Conservation (phyloP, 2,329 filamentous ascomycete genomes). For the Macrophomina pseudophaseolina region DNA sequence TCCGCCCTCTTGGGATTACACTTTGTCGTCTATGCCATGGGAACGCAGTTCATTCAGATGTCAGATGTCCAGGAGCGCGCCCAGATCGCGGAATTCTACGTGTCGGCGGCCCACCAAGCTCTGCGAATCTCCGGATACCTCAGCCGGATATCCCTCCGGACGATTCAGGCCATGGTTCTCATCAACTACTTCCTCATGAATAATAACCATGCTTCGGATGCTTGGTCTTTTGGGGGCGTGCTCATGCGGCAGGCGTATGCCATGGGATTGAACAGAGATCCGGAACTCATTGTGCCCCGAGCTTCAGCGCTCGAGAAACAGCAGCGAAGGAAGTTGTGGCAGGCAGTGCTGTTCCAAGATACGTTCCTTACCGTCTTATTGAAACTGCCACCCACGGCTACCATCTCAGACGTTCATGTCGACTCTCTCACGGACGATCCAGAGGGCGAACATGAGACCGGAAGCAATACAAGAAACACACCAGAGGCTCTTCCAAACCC, state of each 20-base stretch:
- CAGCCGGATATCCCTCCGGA: constrained; percentile 73
- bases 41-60: constrained; percentile 74
- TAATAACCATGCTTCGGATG: constrained; percentile 82
- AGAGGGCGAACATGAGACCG: constrained; percentile 66
- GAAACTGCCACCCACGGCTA: constrained; percentile 76
- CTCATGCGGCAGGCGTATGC: constrained; percentile 79
- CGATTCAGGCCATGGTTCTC: constrained; percentile 81
- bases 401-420: constrained; percentile 78
- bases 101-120: constrained; percentile 78
- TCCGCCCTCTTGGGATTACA: constrained; percentile 73
- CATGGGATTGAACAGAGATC: constrained; percentile 80
- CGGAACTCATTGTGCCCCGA: constrained; percentile 71
- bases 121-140: constrained; percentile 77
- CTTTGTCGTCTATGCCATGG: constrained; percentile 78
- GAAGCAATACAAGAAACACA: constrained; percentile 48
- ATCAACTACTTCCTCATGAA: constrained; percentile 85
- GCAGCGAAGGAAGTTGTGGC: constrained; percentile 79
- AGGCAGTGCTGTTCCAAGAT: constrained; percentile 79
- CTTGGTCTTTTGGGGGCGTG: constrained; percentile 81
- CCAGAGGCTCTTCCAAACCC: constrained; percentile 45
- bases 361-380: constrained; percentile 80
- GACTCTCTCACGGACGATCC: constrained; percentile 73
- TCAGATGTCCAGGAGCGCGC: constrained; percentile 65
- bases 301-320: constrained; percentile 76
- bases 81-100: constrained; percentile 81